Conservation (phyloP, 2,329 filamentous ascomycete genomes). For the Aspergillus sp. region DNA sequence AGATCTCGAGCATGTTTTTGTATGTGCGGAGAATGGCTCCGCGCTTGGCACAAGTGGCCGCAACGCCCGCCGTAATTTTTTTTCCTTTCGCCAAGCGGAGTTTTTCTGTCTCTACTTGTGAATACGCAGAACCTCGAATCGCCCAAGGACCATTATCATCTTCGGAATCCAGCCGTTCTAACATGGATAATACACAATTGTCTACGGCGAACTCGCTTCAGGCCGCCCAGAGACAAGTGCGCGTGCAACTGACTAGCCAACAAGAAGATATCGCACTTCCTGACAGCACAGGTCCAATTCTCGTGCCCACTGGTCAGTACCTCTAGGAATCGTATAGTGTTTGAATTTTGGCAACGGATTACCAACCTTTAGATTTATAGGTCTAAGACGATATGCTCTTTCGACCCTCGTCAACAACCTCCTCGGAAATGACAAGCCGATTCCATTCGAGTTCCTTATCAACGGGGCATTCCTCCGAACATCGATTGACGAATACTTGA, state of each 20-base stretch:
- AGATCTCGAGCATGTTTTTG: not conserved
- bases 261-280: constrained; percentile 59
- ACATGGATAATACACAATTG: constrained; percentile 34
- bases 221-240: constrained; percentile 53
- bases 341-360: not conserved
- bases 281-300: constrained; percentile 59
- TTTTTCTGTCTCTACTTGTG: constrained; percentile 22
- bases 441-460: constrained; percentile 84
- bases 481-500: constrained; percentile 88
- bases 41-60: constrained; percentile 46
- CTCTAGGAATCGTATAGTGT: not conserved
- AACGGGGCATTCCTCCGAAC: constrained; percentile 91
- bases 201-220: constrained; percentile 27
- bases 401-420: constrained; percentile 68
- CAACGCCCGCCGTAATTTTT: constrained; percentile 47
- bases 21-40: constrained; percentile 33
- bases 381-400: constrained; percentile 61
- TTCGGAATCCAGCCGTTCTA: constrained; percentile 7
- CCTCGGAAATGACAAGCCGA: constrained; percentile 57
- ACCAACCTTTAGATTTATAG: constrained; percentile 37
- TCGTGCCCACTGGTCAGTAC: constrained; percentile 60
- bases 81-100: constrained; percentile 31
- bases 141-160: not conserved
- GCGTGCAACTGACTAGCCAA: constrained; percentile 58
- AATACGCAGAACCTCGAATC: constrained; percentile 10